Evolutionary conservation across 768 basidiomycete genomes (phyloP), one percentile per base, ranked within the genome.

Genomic region (Leccinum broughii): DNA sequence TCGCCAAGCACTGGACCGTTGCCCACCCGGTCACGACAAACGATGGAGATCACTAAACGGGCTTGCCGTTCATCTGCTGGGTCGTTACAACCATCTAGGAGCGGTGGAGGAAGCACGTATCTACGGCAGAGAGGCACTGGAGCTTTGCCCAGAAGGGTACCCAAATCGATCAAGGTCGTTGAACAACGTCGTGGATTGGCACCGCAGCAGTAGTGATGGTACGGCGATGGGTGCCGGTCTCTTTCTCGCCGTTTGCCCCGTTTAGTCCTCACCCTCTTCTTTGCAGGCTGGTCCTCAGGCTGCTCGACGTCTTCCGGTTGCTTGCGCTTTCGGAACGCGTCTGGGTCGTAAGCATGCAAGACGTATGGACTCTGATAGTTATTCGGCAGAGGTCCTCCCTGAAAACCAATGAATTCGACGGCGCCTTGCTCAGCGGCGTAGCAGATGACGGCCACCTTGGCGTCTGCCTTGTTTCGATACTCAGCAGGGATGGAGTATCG

Each of bases 381-480:
- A 26, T 73, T 65, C 1, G 83, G 81, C 11, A 76, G 69, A 1
- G 72, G 68, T 41, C 68, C 63, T 26, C 85, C 85, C 26, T 70
- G 77, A 66, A 83, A 85, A 24, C 83, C 81, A 28, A 89, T 68
- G 50, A 86, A 79, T 60, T 89, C 86, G 46, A 89, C 68, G 17
- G 78, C 75, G 9, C 89, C 87, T 62, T 80, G 70, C 62, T 84
- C 75, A 15, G 80, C 82, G 3, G 87, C 89, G 3, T 72, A 70
- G 56, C 77, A 77, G 1, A 80, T 74, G 11, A 82, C 87, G 15
- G 84, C 87, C 15, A 78, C 74, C 68, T 82, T 87, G 6, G 88
- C 88, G 62, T 90, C 88, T 17, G 76, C 75, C 64, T 85, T 86
- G 30, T 75, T 81, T 44, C 81, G 77, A 68, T 87, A 88, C 59